Percentiles rank a stretch among this genome's conserved stretches.
Conservation (phyloP, 2,329 filamentous ascomycete species). For the Pseudohalonectria lignicola region DNA sequence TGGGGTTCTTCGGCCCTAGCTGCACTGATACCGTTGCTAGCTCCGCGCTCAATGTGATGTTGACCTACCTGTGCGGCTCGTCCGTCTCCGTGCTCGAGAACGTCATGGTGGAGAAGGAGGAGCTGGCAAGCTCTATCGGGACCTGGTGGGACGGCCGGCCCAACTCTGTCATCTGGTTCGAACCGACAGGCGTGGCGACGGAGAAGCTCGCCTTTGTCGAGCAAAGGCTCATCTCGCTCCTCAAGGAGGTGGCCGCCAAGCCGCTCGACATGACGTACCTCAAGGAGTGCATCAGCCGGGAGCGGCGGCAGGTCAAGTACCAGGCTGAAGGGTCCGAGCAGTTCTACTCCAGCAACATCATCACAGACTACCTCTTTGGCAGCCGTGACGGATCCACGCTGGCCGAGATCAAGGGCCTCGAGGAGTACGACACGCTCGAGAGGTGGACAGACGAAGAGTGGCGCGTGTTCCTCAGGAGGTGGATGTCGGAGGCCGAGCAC, state of each 20-base stretch:
- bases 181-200: constrained; percentile 76
- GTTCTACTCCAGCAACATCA: constrained; percentile 76
- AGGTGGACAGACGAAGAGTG: constrained; percentile 77
- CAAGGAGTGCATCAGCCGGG: constrained; percentile 73
- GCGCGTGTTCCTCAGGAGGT: constrained; percentile 70
- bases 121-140: constrained; percentile 76
- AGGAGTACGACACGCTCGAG: constrained; percentile 58
- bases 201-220: constrained; percentile 77
- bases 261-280: constrained; percentile 86
- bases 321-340: constrained; percentile 70
- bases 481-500: constrained; percentile 77
- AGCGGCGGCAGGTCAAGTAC: constrained; percentile 72
- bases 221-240: constrained; percentile 70
- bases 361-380: constrained; percentile 87
- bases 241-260: constrained; percentile 69
- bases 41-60: constrained; percentile 66
- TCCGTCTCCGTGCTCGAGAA: constrained; percentile 91
- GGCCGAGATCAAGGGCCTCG: constrained; percentile 42
- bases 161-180: constrained; percentile 75
- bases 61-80: constrained; percentile 84
- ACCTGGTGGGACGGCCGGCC: constrained; percentile 72
- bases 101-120: constrained; percentile 82
- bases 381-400: constrained; percentile 72
- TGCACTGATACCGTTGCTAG: constrained; percentile 58
- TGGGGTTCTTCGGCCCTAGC: constrained; percentile 78